Evolutionary conservation across 805 yeast genomes (phyloP).

Genomic region (Saccharomycopsis fodiens): DNA sequence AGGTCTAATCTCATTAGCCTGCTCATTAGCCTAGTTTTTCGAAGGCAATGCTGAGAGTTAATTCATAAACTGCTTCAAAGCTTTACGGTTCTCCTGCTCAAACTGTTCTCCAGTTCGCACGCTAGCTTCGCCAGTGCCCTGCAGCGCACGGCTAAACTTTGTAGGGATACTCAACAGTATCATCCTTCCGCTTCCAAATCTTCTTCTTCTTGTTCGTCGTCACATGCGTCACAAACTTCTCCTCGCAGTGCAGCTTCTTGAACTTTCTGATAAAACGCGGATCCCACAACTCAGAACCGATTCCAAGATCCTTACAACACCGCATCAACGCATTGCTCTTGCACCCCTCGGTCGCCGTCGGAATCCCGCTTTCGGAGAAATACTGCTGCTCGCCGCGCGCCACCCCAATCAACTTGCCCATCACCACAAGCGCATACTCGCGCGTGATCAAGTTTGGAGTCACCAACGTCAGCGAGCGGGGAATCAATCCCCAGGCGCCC

Average conservation of each 20-base stretch:
- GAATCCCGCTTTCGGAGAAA: slow-evolving; percentile 76
- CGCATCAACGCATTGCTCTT: slow-evolving; percentile 95
- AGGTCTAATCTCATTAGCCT: too few relatives aligned
- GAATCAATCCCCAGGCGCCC: slow-evolving; percentile 98
- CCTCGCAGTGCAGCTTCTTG: slow-evolving; percentile 63
- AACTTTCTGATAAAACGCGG: slow-evolving; percentile 75
- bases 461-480: slow-evolving; percentile 77
- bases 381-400: slow-evolving; percentile 96
- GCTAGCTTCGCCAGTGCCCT: too few relatives aligned
- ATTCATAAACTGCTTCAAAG: too few relatives aligned
- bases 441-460: slow-evolving; percentile 72
- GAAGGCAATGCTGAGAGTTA: too few relatives aligned
- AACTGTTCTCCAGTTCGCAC: too few relatives aligned
- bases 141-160: too few relatives aligned
- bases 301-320: slow-evolving; percentile 94
- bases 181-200: slow-evolving; percentile 86
- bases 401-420: slow-evolving; percentile 81
- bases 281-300: slow-evolving; percentile 97
- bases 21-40: too few relatives aligned
- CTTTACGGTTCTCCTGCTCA: too few relatives aligned
- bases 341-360: slow-evolving; percentile 97
- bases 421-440: slow-evolving; percentile 82
- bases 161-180: slow-evolving; percentile 80
- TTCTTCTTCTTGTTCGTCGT: slow-evolving; percentile 79
- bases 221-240: slow-evolving; percentile 78